Conservation (phyloP, 768 basidiomycete species). For the Pleurotus citrinopileatus region DNA sequence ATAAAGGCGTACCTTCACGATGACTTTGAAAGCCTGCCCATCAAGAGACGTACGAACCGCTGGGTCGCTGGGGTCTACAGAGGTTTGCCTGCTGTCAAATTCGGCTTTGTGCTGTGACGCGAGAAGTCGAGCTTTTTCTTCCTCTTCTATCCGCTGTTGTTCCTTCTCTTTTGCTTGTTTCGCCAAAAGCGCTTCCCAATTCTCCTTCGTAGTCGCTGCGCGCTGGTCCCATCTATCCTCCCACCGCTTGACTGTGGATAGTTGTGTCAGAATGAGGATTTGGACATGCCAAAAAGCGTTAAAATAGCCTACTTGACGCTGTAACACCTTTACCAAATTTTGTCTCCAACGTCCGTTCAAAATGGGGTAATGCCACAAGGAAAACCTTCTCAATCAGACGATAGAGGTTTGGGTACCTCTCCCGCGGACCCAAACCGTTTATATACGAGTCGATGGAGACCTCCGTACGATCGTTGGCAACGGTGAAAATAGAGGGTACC, state of each 20-base stretch:
- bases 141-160: background rate
- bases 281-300: background rate
- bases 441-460: conserved; percentile 16
- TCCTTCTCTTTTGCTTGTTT: background rate
- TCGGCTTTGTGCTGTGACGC: background rate
- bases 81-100: background rate
- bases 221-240: background rate
- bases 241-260: background rate
- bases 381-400: conserved; percentile 16
- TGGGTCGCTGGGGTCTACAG: background rate
- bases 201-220: background rate
- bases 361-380: conserved; percentile 13
- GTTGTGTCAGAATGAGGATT: too few relatives aligned
- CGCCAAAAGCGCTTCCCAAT: background rate
- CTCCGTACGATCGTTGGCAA: conserved; percentile 12
- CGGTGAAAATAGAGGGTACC: conserved; percentile 16
- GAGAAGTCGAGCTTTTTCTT: background rate
- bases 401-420: conserved; percentile 12
- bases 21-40: background rate
- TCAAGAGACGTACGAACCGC: background rate
- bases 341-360: conserved; percentile 9
- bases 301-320: background rate
- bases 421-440: conserved; percentile 16
- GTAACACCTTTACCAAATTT: background rate
- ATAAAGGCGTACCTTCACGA: background rate